Evolutionary conservation across 257 asterid genomes (phyloP), one percentile per base, ranked within the genome.

Genomic region (Solanum rostratum): DNA sequence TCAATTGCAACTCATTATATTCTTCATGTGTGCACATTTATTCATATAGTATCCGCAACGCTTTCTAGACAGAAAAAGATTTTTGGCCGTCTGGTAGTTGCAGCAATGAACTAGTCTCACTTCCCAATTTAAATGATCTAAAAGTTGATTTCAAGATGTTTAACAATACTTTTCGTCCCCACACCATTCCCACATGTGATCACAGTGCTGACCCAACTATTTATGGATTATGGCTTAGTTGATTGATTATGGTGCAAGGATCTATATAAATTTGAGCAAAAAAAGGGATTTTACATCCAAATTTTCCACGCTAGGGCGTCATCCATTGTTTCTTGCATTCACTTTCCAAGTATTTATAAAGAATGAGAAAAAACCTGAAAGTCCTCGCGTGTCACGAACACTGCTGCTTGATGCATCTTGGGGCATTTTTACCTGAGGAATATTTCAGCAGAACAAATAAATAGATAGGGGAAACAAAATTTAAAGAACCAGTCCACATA

Each of bases 321-420:
- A 49, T 24, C 80, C 37, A 27, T 22, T 73, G 41, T 16, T 45
- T 71, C 80, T 43, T 24, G 81, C 60, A 74, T 22, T 74, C 81
- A 74, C 59, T 46, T 46, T 74, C 59, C 59, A 46, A 74, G 60
- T 76, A 50, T 50, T 74, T 83, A 13, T 57, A 71, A 59, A 50
- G 60, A 76, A 84, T 76, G 85, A 70, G 69, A 86, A 79, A 53
- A 83, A 84, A 95, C 98, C 98, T 88, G 99, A 94, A 87, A 95
- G 97, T 84, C 98, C 98, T 90, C 97, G 91, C 43, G 98, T 95
- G 89, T 95, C 98, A 37, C 90, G 92, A 81, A 95, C 94, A 12
- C 92, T 76, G 88, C 90, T 92, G 84, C 89, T 92, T 85, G 98
- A 93, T 84, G 95, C 96, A 88, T 95, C 99, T 88, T 95, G 99